Evolutionary conservation across 2,329 filamentous ascomycete species (phyloP), one percentile per base, ranked within the genome.

Genomic region (Talaromyces sp.): DNA sequence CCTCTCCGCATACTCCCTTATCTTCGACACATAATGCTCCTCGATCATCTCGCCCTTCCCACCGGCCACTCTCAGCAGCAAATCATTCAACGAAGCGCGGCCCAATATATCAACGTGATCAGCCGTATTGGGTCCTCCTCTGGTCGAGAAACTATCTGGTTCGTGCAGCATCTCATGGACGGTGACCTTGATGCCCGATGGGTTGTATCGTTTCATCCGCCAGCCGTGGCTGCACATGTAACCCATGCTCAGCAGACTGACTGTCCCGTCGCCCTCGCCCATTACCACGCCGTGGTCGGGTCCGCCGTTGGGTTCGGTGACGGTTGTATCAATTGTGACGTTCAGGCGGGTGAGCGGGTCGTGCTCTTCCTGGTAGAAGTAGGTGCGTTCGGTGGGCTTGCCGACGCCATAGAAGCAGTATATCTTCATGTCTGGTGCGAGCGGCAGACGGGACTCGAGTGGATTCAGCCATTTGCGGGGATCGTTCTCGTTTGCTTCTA

Each of bases 171-270:
- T 99, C 81, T 99, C 95, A 67, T 90, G 93, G 0, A 93, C 91
- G 47, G 88, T 96, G 68, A 99, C 82, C 72, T 92, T 87, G 37
- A 89, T 85, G 1, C 89, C 89, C 0, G 92, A 90, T 0, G 95
- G 95, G 73, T 99, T 99, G 76, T 96, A 99, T 41, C 95, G 86
- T 78, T 92, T 93, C 78, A 97, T 90, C 65, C 89, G 88, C 95
- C 95, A 99, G 3, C 95, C 95, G 72, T 90, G 92, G 70, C 92
- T 90, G 77, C 95, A 99, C 95, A 99, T 98, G 76, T 98, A 99
- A 2, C 94, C 95, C 0, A 88, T 87, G 70, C 91, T 96, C 11
- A 99, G 80, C n/a, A 99, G 79, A 69, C 93, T 96, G 49, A 99
- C 95, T 0, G 95, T 99, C 1, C 95, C 95, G 71, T 99, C 95